phyloP scores from a whole-genome alignment of 495 filamentous ascomycete genomes.

The Penicillium flavigenum region DNA sequence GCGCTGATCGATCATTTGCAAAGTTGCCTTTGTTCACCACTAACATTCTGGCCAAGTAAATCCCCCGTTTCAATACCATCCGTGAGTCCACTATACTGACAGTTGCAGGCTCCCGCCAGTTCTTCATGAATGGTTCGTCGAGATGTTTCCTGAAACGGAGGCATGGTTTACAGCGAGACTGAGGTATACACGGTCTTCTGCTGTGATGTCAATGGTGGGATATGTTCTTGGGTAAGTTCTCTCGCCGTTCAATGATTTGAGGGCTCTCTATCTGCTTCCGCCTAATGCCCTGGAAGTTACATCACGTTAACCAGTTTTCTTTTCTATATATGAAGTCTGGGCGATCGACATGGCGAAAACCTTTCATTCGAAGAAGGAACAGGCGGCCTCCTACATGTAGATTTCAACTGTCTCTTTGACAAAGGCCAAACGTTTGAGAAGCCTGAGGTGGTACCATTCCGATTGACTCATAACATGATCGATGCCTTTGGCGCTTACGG shows the following conservation, averaged over 20 bases:
- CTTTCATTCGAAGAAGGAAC: conserved; percentile 92
- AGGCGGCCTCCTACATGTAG: conserved; percentile 93
- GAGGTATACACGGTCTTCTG: conserved; percentile 86
- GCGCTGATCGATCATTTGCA: conserved; percentile 39
- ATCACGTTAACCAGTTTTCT: conserved; percentile 10
- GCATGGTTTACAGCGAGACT: conserved; percentile 91
- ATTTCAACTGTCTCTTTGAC: conserved; percentile 99
- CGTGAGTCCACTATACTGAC: conserved; percentile 14
- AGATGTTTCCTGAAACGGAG: conserved; percentile 89
- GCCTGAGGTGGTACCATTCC: conserved; percentile 95
- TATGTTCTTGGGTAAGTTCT: conserved; percentile 74
- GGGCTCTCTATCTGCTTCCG: not conserved
- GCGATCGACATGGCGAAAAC: conserved; percentile 98
- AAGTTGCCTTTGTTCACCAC: conserved; percentile 69
- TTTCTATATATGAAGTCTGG: conserved; percentile 53
- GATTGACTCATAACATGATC: conserved; percentile 96
- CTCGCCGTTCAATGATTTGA: not conserved
- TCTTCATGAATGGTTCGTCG: conserved; percentile 90
- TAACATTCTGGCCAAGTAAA: conserved; percentile 53
- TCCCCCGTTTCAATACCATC: not conserved
- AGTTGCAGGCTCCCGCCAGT: conserved; percentile 67
- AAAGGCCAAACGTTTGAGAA: conserved; percentile 95
- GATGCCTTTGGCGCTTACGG: conserved; percentile 93
- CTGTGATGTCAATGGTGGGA: conserved; percentile 97
- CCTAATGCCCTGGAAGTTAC: not conserved